phyloP scores from a whole-genome alignment of 2,329 filamentous ascomycete genomes.

The Monilinia vaccinii-corymbosi region DNA sequence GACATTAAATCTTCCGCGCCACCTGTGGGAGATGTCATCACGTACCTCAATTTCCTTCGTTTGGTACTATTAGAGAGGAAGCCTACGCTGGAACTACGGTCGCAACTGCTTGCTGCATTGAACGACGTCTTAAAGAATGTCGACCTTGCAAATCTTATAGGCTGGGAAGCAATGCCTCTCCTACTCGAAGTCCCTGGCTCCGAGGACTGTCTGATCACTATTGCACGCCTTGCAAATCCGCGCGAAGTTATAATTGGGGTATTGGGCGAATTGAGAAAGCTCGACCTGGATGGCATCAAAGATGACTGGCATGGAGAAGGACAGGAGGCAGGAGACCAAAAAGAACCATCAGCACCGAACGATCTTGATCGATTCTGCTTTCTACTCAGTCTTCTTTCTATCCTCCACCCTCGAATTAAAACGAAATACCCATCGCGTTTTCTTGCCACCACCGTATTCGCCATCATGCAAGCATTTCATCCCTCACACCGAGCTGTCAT shows the following conservation, averaged over 20 bases:
- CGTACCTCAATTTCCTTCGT: neutral
- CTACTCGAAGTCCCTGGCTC: slow-evolving; percentile 59
- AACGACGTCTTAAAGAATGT: slow-evolving; percentile 62
- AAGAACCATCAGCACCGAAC: slow-evolving; percentile 13
- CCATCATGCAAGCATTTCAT: slow-evolving; percentile 58
- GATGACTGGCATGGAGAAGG: slow-evolving; percentile 18
- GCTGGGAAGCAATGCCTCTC: slow-evolving; percentile 75
- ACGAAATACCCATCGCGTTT: slow-evolving; percentile 73
- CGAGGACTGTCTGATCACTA: slow-evolving; percentile 62
- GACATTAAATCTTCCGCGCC: neutral
- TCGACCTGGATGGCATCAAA: slow-evolving; percentile 38
- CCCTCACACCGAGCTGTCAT: slow-evolving; percentile 58
- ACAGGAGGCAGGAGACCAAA: slow-evolving; percentile 17
- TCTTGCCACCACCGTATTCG: slow-evolving; percentile 65
- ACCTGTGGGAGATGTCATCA: neutral
- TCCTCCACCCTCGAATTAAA: slow-evolving; percentile 65
- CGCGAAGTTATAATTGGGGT: slow-evolving; percentile 75
- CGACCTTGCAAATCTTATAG: slow-evolving; percentile 71
- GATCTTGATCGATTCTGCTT: slow-evolving; percentile 50
- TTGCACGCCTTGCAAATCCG: slow-evolving; percentile 70
- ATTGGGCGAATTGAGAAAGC: slow-evolving; percentile 58
- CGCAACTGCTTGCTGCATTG: slow-evolving; percentile 49
- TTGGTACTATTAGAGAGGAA: neutral
- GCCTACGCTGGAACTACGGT: neutral
- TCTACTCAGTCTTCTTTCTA: slow-evolving; percentile 61